Evolutionary conservation across 768 basidiomycete genomes (phyloP).

Genomic region (Boletus patriciae): DNA sequence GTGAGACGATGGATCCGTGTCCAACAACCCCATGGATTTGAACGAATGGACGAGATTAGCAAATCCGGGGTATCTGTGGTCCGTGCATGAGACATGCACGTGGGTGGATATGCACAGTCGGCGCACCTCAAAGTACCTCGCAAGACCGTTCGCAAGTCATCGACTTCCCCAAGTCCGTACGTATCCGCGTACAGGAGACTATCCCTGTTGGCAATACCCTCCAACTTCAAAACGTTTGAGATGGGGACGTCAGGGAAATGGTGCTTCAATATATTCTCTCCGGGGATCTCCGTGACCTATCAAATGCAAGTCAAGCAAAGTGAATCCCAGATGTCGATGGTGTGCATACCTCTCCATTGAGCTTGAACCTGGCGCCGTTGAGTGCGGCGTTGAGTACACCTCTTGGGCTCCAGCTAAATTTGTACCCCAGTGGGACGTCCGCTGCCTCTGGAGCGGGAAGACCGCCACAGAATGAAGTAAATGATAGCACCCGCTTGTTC

Average conservation of each 20-base stretch:
- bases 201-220: conserved; percentile 86
- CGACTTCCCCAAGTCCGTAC: conserved; percentile 54
- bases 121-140: conserved; percentile 80
- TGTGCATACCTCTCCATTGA: conserved; percentile 51
- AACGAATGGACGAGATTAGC: conserved; percentile 71
- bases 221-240: conserved; percentile 59
- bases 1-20: conserved; percentile 26
- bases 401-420: conserved; percentile 91
- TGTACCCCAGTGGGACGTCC: conserved; percentile 78
- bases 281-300: conserved; percentile 51
- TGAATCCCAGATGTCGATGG: not conserved
- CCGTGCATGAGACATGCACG: not conserved
- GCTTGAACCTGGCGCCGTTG: conserved; percentile 67
- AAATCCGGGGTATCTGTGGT: conserved; percentile 79
- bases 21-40: conserved; percentile 66
- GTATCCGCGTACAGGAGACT: conserved; percentile 67
- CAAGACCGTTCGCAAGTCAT: conserved; percentile 60
- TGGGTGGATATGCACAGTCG: too few relatives aligned
- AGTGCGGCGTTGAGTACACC: conserved; percentile 82
- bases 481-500: conserved; percentile 62
- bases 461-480: conserved; percentile 92
- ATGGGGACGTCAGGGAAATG: conserved; percentile 70
- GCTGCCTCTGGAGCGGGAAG: conserved; percentile 69
- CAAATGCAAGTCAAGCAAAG: not conserved
- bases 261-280: conserved; percentile 52